Percentiles rank a stretch among this genome's conserved stretches.
phyloP scores from a whole-genome alignment of 2,329 filamentous ascomycete genomes.

The Onygena corvina region DNA sequence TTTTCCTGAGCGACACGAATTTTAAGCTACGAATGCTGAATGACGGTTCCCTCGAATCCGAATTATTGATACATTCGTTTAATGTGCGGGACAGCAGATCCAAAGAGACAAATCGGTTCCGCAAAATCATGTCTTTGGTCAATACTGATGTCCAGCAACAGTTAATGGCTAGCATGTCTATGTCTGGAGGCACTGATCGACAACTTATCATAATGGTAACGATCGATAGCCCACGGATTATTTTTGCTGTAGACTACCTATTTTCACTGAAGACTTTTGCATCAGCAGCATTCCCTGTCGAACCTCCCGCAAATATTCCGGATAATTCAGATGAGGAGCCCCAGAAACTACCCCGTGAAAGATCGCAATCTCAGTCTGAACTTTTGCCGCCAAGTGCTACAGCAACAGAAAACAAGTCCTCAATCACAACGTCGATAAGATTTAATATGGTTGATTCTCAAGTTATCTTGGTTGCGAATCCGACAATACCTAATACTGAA shows the following conservation, averaged over 20 bases:
- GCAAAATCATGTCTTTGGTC: conserved; percentile 93
- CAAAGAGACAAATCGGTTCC: conserved; percentile 84
- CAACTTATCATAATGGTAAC: conserved; percentile 84
- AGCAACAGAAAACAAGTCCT: conserved; percentile 3
- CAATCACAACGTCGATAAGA: conserved; percentile 70
- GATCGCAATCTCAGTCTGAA: not conserved
- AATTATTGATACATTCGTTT: conserved; percentile 86
- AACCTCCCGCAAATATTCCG: conserved; percentile 35
- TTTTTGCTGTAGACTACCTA: conserved; percentile 90
- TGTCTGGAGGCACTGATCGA: conserved; percentile 70
- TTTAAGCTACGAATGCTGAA: conserved; percentile 88
- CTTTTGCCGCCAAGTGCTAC: not conserved
- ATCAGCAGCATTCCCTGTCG: conserved; percentile 52
- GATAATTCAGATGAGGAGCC: conserved; percentile 28
- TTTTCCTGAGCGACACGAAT: conserved; percentile 84
- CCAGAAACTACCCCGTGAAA: conserved; percentile 15
- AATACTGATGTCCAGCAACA: conserved; percentile 89
- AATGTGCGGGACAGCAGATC: conserved; percentile 88
- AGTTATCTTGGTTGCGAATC: conserved; percentile 91
- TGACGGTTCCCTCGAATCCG: conserved; percentile 81
- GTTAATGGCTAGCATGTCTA: conserved; percentile 93
- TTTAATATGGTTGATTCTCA: conserved; percentile 94
- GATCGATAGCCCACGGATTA: conserved; percentile 85
- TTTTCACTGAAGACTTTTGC: conserved; percentile 79
- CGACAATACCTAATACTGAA: conserved; percentile 76